phyloP scores from a whole-genome alignment of 441 rosid species.

The Adansonia gregorii region DNA sequence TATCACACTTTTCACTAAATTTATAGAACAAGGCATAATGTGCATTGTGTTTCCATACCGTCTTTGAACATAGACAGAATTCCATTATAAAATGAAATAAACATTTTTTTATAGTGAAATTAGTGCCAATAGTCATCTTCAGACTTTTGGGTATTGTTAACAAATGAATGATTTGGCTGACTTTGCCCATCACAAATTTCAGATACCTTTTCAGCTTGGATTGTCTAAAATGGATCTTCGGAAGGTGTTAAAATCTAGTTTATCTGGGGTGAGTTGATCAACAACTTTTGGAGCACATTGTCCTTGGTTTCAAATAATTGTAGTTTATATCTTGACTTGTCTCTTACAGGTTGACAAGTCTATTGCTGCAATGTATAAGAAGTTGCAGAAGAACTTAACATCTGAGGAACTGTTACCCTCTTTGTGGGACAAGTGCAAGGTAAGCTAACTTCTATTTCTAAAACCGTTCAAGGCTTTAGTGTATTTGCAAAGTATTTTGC shows the following conservation, averaged over 20 bases:
- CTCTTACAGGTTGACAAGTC: slow-evolving; percentile 83
- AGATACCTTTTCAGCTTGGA: slow-evolving; percentile 98
- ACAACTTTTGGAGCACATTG: slow-evolving; percentile 8
- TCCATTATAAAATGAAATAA: not conserved
- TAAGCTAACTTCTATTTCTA: slow-evolving; percentile 28
- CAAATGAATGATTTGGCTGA: slow-evolving; percentile 24
- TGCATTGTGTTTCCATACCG: not conserved
- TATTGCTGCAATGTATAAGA: slow-evolving; percentile 85
- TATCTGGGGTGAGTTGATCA: slow-evolving; percentile 75
- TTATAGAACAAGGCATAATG: not conserved
- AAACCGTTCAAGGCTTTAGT: not conserved
- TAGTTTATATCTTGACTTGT: slow-evolving; percentile 20
- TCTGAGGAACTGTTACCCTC: slow-evolving; percentile 96
- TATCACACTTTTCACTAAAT: slow-evolving; percentile 10
- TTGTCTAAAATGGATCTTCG: slow-evolving; percentile 93
- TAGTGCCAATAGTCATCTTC: slow-evolving; percentile 13
- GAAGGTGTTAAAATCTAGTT: slow-evolving; percentile 87
- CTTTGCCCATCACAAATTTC: slow-evolving; percentile 28
- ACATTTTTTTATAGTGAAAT: not conserved
- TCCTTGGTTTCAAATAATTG: not conserved
- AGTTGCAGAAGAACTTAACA: slow-evolving; percentile 91
- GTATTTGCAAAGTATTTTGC: slow-evolving; percentile 7
- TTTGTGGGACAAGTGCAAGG: slow-evolving; percentile 99
- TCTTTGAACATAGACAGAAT: not conserved
- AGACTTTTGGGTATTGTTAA: not conserved